A percentile compares a stretch with the other conserved stretches of the same genome.
phyloP scores from a whole-genome alignment of 2,329 filamentous ascomycete species.

The Cladosporium velox region DNA sequence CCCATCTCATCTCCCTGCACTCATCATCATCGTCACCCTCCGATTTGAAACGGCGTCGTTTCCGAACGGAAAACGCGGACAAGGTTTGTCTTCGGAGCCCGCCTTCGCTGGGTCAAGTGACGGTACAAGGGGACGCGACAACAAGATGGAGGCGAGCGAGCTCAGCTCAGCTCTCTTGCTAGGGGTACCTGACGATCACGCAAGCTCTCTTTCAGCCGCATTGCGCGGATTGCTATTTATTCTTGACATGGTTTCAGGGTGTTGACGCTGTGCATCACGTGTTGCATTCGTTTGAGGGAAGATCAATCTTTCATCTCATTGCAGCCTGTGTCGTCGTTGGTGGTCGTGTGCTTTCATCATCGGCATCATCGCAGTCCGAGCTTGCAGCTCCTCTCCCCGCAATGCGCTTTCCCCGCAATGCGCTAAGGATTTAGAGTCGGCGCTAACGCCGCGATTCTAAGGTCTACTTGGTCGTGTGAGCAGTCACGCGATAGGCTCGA shows the following conservation, averaged over 20 bases:
- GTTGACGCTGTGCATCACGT: not conserved
- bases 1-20: not conserved
- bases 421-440: not conserved
- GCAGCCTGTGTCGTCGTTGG: too few species aligned
- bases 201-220: constrained; percentile 9
- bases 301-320: not conserved
- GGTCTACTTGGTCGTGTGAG: not conserved
- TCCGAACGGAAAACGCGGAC: not conserved
- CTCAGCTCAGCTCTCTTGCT: constrained; percentile 1
- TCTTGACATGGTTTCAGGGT: not conserved
- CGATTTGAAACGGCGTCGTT: not conserved
- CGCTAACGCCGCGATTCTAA: not conserved
- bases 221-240: not conserved
- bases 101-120: constrained; percentile 7
- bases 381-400: not conserved
- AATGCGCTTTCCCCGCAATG: too few species aligned
- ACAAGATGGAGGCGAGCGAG: not conserved
- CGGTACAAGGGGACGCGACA: not conserved
- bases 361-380: constrained; percentile 3
- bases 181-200: constrained; percentile 13
- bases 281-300: not conserved
- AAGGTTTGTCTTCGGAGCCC: constrained; percentile 10
- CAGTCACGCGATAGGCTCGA: constrained; percentile 12
- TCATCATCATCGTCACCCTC: not conserved
- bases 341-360: not conserved